Conservation (phyloP, 2,329 filamentous ascomycete species). For the Epicoccum sorghinum region DNA sequence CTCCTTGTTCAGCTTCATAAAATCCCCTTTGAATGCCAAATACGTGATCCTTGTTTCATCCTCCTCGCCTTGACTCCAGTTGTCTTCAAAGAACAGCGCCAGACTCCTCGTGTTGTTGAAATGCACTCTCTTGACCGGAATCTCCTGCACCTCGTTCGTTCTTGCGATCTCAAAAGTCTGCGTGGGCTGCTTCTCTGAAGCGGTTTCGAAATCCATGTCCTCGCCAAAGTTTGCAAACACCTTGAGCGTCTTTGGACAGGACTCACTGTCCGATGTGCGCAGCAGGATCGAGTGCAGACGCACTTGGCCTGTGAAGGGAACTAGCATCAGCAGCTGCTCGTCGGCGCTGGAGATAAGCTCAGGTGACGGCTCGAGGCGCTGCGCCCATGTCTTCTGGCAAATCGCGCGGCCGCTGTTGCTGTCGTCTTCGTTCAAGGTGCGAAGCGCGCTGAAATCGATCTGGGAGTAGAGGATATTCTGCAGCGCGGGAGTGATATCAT, state of each 20-base stretch:
- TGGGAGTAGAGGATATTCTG: constrained; percentile 91
- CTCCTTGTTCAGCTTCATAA: constrained; percentile 82
- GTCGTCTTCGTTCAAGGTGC: constrained; percentile 80
- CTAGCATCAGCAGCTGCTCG: constrained; percentile 89
- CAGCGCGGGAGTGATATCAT: constrained; percentile 90
- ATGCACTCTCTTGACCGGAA: constrained; percentile 83
- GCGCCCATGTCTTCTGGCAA: constrained; percentile 88
- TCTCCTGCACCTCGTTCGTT: constrained; percentile 82
- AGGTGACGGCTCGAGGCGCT: constrained; percentile 72
- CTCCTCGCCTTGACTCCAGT: constrained; percentile 77
- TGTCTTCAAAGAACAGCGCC: constrained; percentile 88
- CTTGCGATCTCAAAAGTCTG: constrained; percentile 80
- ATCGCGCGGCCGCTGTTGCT: constrained; percentile 73
- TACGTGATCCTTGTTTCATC: constrained; percentile 81
- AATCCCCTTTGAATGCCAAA: constrained; percentile 92
- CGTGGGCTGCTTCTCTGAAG: constrained; percentile 70
- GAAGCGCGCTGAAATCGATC: constrained; percentile 85
- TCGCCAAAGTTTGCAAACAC: constrained; percentile 83
- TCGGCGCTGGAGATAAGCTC: constrained; percentile 87
- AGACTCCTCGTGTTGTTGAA: constrained; percentile 87
- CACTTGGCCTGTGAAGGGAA: constrained; percentile 93
- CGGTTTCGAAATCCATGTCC: constrained; percentile 78
- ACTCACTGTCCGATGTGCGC: constrained; percentile 75
- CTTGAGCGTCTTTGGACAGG: constrained; percentile 75
- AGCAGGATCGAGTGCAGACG: constrained; percentile 90